These are phyloP conservation scores for Monosporozyma aquatica DNA, from an alignment of 805 yeast genomes.

Conservation along the genomic window DNA sequence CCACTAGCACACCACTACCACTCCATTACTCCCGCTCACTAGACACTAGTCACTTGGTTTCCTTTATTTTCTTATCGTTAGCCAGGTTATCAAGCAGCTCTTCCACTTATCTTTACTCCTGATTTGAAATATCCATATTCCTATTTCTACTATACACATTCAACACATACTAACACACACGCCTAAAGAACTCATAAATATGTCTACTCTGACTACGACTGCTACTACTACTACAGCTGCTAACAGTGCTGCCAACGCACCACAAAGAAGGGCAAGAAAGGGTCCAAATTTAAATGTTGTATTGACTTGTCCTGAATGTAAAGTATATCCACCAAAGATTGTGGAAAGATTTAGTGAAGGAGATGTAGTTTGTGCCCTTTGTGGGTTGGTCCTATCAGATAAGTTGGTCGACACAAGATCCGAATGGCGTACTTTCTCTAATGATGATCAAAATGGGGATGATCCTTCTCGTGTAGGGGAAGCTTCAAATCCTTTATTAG, in stretches of 20 bases:
- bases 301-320: slow-evolving; percentile 91
- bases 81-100: no score
- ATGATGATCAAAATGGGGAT: slow-evolving; percentile 96
- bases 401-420: slow-evolving; percentile 89
- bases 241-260: background rate
- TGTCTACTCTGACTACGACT: background rate
- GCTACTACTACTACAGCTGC: background rate
- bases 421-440: slow-evolving; percentile 97
- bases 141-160: no score
- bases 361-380: slow-evolving; percentile 94
- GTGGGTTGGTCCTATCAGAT: slow-evolving; percentile 90
- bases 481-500: slow-evolving; percentile 86
- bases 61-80: no score
- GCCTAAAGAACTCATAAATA: background rate
- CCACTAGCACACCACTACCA: no score
- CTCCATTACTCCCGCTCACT: no score
- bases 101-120: background rate
- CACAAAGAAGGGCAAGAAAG: slow-evolving; percentile 13
- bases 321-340: slow-evolving; percentile 89
- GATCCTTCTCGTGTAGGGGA: slow-evolving; percentile 99
- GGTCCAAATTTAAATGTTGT: slow-evolving; percentile 86
- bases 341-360: slow-evolving; percentile 95
- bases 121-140: no score
- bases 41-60: no score
- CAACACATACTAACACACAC: no score